Percentiles rank a stretch among this genome's conserved stretches.
Conservation (phyloP, 768 basidiomycete species). For the Amanita fuliginea region DNA sequence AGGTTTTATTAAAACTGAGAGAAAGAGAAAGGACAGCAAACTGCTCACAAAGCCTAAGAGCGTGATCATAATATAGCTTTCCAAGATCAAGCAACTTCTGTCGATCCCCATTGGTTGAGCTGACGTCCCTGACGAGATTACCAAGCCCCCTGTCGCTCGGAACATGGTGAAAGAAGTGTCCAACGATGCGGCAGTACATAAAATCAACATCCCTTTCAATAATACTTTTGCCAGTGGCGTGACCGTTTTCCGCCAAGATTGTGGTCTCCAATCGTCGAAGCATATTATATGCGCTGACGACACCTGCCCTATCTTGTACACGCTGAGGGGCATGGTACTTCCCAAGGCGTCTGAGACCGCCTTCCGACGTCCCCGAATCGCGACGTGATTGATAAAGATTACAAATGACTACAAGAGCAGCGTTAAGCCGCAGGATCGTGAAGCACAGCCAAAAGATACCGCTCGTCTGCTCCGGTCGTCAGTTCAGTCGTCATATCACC, state of each 20-base stretch:
- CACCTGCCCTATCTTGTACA: not conserved
- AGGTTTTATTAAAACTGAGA: too few species aligned
- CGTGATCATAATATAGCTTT: conserved; percentile 17
- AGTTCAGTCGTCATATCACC: not conserved
- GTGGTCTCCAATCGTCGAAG: conserved; percentile 11
- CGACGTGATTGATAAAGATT: too few species aligned
- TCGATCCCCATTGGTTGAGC: conserved; percentile 3
- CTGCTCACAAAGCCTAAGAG: conserved; percentile 10
- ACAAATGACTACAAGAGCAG: not conserved
- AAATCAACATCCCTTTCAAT: too few species aligned
- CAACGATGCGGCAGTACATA: conserved; percentile 15
- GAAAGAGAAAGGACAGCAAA: not conserved
- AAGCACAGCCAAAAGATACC: conserved; percentile 74
- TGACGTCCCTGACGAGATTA: conserved; percentile 10
- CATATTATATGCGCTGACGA: conserved; percentile 13
- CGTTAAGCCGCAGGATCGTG: conserved; percentile 60
- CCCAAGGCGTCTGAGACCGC: too few species aligned
- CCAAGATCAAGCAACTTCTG: conserved; percentile 12
- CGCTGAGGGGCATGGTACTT: conserved; percentile 1
- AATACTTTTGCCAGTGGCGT: not conserved
- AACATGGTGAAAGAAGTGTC: conserved; percentile 14
- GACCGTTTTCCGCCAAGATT: conserved; percentile 2
- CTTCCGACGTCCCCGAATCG: too few species aligned
- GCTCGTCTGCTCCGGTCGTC: conserved; percentile 42
- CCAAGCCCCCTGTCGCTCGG: conserved; percentile 7